Conservation (phyloP, 1,284 basidiomycete species). For the Trametes pubescens region DNA sequence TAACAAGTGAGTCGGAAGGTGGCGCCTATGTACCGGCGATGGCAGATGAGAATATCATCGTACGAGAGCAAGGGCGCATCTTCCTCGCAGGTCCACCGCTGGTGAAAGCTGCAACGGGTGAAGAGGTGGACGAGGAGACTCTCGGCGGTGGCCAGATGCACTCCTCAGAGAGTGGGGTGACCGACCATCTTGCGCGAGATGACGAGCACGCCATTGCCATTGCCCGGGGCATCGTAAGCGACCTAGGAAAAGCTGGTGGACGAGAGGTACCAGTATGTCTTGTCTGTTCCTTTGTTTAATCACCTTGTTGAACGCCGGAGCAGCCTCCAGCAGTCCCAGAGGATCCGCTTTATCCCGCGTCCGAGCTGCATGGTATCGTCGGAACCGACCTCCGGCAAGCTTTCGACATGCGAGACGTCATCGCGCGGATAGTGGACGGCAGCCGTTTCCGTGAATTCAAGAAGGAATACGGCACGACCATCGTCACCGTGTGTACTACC, state of each 20-base stretch:
- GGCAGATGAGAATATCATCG: slow-evolving; percentile 97
- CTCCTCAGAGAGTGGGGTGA: slow-evolving; percentile 92
- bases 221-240: slow-evolving; percentile 82
- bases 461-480: slow-evolving; percentile 90
- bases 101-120: slow-evolving; percentile 95
- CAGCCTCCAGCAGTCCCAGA: slow-evolving; percentile 69
- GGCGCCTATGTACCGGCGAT: slow-evolving; percentile 96
- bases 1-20: slow-evolving; percentile 49
- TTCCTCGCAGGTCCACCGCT: slow-evolving; percentile 97
- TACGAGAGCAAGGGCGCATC: slow-evolving; percentile 92
- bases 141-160: slow-evolving; percentile 95
- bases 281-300: neutral
- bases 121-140: slow-evolving; percentile 92
- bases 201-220: slow-evolving; percentile 91
- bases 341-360: slow-evolving; percentile 80
- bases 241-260: slow-evolving; percentile 73
- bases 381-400: slow-evolving; percentile 88
- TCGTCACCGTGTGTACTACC: slow-evolving; percentile 76
- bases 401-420: slow-evolving; percentile 95
- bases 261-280: slow-evolving; percentile 56
- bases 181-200: slow-evolving; percentile 89
- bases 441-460: slow-evolving; percentile 96
- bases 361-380: slow-evolving; percentile 91
- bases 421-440: slow-evolving; percentile 91
- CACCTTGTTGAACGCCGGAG: neutral